Base-by-base conservation (phyloP, 768 basidiomycete genomes). In the Macrolepiota albuminosa region DNA sequence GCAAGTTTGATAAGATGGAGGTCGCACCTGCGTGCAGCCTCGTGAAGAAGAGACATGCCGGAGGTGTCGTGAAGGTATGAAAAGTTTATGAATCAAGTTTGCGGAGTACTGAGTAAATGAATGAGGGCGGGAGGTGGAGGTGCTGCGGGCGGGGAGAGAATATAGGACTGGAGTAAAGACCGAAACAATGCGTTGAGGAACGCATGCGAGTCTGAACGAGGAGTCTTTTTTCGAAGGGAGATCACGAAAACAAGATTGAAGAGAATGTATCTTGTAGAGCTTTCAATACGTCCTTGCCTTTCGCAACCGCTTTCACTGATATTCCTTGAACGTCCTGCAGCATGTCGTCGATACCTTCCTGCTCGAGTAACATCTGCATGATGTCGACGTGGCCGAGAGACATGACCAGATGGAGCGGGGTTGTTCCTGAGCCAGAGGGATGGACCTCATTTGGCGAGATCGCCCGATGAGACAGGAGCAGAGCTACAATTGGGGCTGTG, bases 11-110 rank as follows among this genome's bases (percentile, higher is more conserved):
- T 84, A 21, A 96, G 73, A 4, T 85, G 78, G 24, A 96, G 74
- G 67, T 97, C 93, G 60, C 88, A 87, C 16, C 93, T 80, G 39
- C 83, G 77, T 0, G 91, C 91, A 1, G 94, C 93, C 70, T 95
- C 95, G 63, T 98, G 95, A 0, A 98, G 77, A 6, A 97, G 72
- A 0, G 91, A 85, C 3, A 82, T 80, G 0, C 95, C 94, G 1
- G 86, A 81, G n/a, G 80, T 78, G 53, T 89, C 84, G 63, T 96
- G 93, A 13, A 95, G 77, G 58, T 89, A 88, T 0, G 87, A 86
- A 16, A 97, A 81, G 71, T 96, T 87, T 9, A 95, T 75, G 36
- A 83, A 85, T 14, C 80, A 79, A 4, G 83, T 80, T 3, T 95
- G 84, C 0, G 91, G 87, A 21, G 84, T 87, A 16, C 80, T 79